Evolutionary conservation across 2,329 filamentous ascomycete species (phyloP).

Genomic region (Pseudovirgaria hyperparasitica): DNA sequence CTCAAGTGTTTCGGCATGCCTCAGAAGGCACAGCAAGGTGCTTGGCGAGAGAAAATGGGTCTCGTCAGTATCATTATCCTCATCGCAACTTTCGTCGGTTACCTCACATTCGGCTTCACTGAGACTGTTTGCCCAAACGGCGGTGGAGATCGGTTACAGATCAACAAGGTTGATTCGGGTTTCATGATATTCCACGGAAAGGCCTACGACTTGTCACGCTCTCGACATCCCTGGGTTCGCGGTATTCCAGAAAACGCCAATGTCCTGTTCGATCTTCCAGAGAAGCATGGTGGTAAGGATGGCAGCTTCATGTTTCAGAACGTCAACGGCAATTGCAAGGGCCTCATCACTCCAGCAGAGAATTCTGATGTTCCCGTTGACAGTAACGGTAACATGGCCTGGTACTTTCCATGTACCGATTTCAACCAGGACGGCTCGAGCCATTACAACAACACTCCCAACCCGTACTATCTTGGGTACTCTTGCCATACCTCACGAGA

Average conservation of each 20-base stretch:
- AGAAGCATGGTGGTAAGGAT: constrained; percentile 76
- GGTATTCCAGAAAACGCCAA: constrained; percentile 67
- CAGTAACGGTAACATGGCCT: constrained; percentile 57
- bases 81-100: constrained; percentile 84
- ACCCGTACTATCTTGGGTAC: constrained; percentile 70
- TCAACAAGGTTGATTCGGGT: constrained; percentile 67
- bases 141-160: constrained; percentile 53
- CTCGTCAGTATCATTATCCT: constrained; percentile 83
- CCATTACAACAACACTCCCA: constrained; percentile 59
- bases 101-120: constrained; percentile 93
- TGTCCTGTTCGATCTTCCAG: constrained; percentile 73
- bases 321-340: constrained; percentile 94
- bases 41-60: constrained; percentile 97
- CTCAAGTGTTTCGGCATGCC: constrained; percentile 77
- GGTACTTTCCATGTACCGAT: constrained; percentile 90
- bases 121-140: constrained; percentile 69
- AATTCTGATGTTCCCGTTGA: constrained; percentile 72
- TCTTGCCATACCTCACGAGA: constrained; percentile 67
- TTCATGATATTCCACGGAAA: constrained; percentile 96
- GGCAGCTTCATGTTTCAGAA: constrained; percentile 97
- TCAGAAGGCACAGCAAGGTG: constrained; percentile 73
- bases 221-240: constrained; percentile 64
- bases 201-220: constrained; percentile 71
- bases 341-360: constrained; percentile 59
- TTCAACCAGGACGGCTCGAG: constrained; percentile 91